Evolutionary conservation across 1,284 basidiomycete genomes (phyloP).

Genomic region (Fistulina hepatica): DNA sequence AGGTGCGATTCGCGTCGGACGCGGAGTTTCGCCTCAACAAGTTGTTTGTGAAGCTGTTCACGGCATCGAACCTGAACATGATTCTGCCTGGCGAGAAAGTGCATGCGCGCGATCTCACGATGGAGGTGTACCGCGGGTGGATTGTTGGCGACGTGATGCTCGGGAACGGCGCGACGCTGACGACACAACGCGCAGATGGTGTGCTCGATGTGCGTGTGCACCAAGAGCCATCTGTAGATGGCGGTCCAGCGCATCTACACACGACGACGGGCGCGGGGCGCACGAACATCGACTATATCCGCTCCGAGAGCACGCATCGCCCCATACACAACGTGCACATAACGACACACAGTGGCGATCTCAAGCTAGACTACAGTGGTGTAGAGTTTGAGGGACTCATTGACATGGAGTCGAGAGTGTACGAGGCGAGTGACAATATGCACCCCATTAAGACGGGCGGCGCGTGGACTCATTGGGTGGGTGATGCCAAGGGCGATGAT

Average conservation of each 20-base stretch:
- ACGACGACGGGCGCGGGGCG: constrained; percentile 42
- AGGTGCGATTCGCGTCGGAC: constrained; percentile 38
- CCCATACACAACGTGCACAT: constrained; percentile 37
- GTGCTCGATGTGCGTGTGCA: constrained; percentile 36
- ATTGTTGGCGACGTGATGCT: constrained; percentile 45
- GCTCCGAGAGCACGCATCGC: constrained; percentile 30
- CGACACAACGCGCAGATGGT: constrained; percentile 41
- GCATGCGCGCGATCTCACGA: constrained; percentile 26
- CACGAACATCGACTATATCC: constrained; percentile 38
- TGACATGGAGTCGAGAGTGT: constrained; percentile 34
- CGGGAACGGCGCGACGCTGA: constrained; percentile 30
- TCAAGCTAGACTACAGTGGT: constrained; percentile 44
- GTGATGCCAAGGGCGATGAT: constrained; percentile 36
- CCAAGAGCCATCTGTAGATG: constrained; percentile 27
- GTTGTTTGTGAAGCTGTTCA: constrained; percentile 35
- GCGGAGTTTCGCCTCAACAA: constrained; percentile 32
- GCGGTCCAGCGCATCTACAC: constrained; percentile 25
- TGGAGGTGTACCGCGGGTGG: constrained; percentile 44
- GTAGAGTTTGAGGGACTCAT: constrained; percentile 40
- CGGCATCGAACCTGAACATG: constrained; percentile 28
- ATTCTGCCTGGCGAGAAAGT: constrained; percentile 34
- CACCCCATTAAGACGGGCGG: constrained; percentile 13
- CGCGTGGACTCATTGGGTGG: constrained; percentile 35
- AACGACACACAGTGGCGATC: constrained; percentile 35
- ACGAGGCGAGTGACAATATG: constrained; percentile 27